phyloP scores from a whole-genome alignment of 331 rosid species.

The Pyracantha coccinea region DNA sequence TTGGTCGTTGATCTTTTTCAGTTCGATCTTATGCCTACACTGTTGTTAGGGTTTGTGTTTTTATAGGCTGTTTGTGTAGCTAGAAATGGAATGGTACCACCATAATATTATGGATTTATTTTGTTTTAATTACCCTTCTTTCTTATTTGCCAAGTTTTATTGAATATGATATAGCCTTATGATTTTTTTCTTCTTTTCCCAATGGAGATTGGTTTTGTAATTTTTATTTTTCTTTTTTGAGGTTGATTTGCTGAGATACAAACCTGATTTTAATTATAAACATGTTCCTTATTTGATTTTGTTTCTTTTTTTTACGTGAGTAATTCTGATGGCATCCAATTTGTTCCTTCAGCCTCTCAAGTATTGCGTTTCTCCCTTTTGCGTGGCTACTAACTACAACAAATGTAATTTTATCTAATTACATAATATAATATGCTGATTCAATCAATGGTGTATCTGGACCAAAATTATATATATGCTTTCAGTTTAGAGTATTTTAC shows the following conservation, averaged over 20 bases:
- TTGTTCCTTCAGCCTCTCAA: too few species aligned
- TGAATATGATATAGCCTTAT: neutral
- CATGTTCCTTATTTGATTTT: neutral
- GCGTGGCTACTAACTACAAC: neutral
- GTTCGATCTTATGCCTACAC: neutral
- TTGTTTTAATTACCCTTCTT: neutral
- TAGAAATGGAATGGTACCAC: neutral
- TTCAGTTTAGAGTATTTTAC: too few species aligned
- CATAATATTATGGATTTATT: neutral
- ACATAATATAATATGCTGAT: neutral
- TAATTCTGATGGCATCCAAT: too few species aligned
- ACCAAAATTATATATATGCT: too few species aligned
- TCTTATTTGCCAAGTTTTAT: neutral
- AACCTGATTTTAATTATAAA: neutral
- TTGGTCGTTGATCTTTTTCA: neutral
- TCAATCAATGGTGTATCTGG: too few species aligned
- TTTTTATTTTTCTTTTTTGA: neutral
- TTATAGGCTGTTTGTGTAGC: neutral
- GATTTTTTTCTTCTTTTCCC: neutral
- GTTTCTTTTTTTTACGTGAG: too few species aligned
- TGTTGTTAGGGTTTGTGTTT: neutral
- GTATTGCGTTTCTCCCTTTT: too few species aligned
- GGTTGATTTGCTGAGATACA: neutral
- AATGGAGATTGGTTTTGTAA: neutral
- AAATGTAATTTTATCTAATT: neutral